These are phyloP conservation scores for Talaromyces stipitatus DNA, from an alignment of 495 filamentous ascomycete genomes.

Conservation along the genomic window DNA sequence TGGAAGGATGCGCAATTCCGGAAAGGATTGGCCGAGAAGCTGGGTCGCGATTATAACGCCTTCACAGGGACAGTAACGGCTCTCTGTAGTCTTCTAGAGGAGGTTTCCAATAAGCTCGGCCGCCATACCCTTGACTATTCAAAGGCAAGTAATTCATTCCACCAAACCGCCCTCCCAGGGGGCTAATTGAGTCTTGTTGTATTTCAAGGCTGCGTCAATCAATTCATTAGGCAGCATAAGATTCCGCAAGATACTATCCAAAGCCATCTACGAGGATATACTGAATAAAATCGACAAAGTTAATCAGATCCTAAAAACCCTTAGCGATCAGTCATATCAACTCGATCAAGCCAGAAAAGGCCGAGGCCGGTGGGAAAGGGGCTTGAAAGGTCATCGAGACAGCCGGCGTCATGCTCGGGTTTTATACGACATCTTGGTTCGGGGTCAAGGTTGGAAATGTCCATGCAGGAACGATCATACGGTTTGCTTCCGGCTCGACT, in stretches of 20 bases:
- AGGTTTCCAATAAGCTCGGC: not conserved
- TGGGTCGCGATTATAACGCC: not conserved
- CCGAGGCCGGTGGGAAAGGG: not conserved
- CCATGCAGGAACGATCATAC: constrained; percentile 13
- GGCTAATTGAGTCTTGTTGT: not conserved
- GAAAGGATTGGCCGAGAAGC: not conserved
- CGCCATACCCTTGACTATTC: not conserved
- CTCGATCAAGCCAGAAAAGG: not conserved
- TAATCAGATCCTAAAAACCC: not conserved
- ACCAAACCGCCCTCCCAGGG: too few relatives aligned
- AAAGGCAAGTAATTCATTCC: not conserved
- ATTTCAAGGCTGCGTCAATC: not conserved
- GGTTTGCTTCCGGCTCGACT: constrained; percentile 6
- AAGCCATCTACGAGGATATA: not conserved
- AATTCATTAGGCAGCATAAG: not conserved
- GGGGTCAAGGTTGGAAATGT: constrained; percentile 16
- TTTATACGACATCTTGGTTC: constrained; percentile 11
- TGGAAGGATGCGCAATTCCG: not conserved
- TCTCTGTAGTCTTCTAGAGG: not conserved
- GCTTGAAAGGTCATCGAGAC: not conserved
- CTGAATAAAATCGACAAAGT: not conserved
- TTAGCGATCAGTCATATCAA: not conserved
- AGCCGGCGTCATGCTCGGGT: not conserved
- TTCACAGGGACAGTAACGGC: not conserved
- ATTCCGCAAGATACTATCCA: not conserved